phyloP scores from a whole-genome alignment of 2,329 filamentous ascomycete species.

The Samsoniella hepiali region DNA sequence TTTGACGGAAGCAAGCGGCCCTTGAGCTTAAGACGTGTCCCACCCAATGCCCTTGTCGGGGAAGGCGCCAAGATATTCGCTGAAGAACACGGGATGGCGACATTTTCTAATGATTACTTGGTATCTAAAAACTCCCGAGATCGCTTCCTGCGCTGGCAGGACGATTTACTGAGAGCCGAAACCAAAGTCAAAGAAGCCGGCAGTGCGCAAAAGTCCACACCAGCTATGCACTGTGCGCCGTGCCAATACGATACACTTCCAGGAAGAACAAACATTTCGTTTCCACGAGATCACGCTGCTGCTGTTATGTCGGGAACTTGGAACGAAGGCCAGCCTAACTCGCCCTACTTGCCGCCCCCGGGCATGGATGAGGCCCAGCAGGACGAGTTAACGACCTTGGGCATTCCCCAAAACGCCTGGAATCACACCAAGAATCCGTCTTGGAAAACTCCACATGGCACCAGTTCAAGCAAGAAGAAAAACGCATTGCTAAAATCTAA shows the following conservation, averaged over 20 bases:
- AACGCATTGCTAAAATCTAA: background rate
- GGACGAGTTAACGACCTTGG: slow-evolving; percentile 8
- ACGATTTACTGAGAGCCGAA: slow-evolving; percentile 66
- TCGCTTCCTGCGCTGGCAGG: slow-evolving; percentile 74
- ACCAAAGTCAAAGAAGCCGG: slow-evolving; percentile 36
- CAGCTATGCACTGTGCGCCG: slow-evolving; percentile 25
- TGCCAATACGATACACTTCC: slow-evolving; percentile 35
- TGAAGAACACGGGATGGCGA: slow-evolving; percentile 68
- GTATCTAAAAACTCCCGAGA: slow-evolving; percentile 77
- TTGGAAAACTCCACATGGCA: background rate
- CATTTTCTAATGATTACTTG: slow-evolving; percentile 71
- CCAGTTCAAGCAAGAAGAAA: slow-evolving; percentile 3
- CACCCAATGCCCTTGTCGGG: slow-evolving; percentile 87
- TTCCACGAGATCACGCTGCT: slow-evolving; percentile 47
- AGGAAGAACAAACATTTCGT: slow-evolving; percentile 25
- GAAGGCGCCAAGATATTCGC: slow-evolving; percentile 86
- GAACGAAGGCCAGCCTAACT: slow-evolving; percentile 63
- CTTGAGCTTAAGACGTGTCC: slow-evolving; percentile 81
- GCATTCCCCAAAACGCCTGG: slow-evolving; percentile 11
- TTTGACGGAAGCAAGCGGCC: slow-evolving; percentile 73
- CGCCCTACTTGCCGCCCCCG: slow-evolving; percentile 36
- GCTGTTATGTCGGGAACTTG: slow-evolving; percentile 56
- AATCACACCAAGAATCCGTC: slow-evolving; percentile 11
- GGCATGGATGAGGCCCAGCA: slow-evolving; percentile 13
- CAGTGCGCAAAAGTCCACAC: slow-evolving; percentile 19